These are phyloP conservation scores for Monilinia laxa DNA, from an alignment of 2,329 filamentous ascomycete species.

Conservation along the genomic window DNA sequence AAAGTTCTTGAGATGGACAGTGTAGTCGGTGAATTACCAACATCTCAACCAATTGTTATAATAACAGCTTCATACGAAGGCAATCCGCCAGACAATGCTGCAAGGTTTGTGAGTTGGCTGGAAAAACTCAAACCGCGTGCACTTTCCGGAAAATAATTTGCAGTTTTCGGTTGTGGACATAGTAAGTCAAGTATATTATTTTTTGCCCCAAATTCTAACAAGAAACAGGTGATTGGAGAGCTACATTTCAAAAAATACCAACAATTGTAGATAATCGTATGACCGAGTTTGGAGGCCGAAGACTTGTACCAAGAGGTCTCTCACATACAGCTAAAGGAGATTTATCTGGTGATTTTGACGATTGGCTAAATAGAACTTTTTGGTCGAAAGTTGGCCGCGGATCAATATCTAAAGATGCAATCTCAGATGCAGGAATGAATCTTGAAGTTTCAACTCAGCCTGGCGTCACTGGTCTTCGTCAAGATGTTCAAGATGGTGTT, in stretches of 20 bases:
- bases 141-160: too few species aligned
- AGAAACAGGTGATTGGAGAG: too few species aligned
- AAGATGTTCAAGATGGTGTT: slow-evolving; percentile 61
- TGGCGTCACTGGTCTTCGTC: slow-evolving; percentile 46
- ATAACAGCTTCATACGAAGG: slow-evolving; percentile 55
- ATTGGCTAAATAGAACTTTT: slow-evolving; percentile 61
- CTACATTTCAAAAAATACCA: slow-evolving; percentile 49
- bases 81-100: too few species aligned
- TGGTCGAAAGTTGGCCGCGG: slow-evolving; percentile 43
- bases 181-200: too few species aligned
- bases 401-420: background rate
- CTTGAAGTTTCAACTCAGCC: slow-evolving; percentile 26
- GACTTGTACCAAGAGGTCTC: background rate
- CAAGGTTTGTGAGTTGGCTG: too few species aligned
- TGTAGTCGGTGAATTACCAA: slow-evolving; percentile 59
- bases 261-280: slow-evolving; percentile 53
- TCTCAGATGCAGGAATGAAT: background rate
- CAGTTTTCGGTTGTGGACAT: too few species aligned
- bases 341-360: slow-evolving; percentile 67
- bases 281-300: background rate
- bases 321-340: slow-evolving; percentile 44
- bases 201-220: too few species aligned
- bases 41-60: slow-evolving; percentile 60
- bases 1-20: slow-evolving; percentile 58
- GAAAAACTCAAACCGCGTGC: too few species aligned